phyloP scores from a whole-genome alignment of 768 basidiomycete genomes.

The Russula lepida region DNA sequence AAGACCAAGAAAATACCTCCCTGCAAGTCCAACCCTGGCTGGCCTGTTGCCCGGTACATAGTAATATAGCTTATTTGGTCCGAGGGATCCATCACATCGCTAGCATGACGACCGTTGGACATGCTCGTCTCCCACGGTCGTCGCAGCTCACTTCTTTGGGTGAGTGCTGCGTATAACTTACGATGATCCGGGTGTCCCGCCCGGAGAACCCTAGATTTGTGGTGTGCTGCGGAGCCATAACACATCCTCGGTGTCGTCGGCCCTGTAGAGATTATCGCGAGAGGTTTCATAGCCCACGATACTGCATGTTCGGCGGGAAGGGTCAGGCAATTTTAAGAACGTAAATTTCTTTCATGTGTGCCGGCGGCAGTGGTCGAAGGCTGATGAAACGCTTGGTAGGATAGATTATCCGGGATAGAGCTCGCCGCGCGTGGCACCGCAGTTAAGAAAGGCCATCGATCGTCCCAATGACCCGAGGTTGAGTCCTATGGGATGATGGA shows the following conservation, averaged over 20 bases:
- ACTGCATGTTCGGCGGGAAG: background rate
- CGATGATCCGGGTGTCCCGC: too few species aligned
- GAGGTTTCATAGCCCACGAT: background rate
- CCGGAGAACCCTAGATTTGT: background rate
- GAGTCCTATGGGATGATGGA: too few species aligned
- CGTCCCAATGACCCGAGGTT: background rate
- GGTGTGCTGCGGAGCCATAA: background rate
- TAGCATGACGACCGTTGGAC: background rate
- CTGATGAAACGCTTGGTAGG: background rate
- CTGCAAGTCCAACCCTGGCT: background rate
- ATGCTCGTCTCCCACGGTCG: too few species aligned
- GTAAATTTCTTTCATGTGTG: too few species aligned
- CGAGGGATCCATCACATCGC: background rate
- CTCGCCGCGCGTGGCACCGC: background rate
- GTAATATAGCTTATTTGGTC: background rate
- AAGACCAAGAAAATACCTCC: background rate
- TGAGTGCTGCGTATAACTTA: too few species aligned
- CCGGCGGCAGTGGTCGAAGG: background rate
- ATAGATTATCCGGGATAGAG: background rate
- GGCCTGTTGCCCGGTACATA: background rate
- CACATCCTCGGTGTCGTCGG: background rate
- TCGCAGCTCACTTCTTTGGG: too few species aligned
- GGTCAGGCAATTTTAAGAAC: background rate
- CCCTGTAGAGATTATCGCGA: background rate
- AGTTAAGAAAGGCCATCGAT: background rate